A percentile compares a stretch with the other conserved stretches of the same genome.
phyloP scores from a whole-genome alignment of 768 basidiomycete genomes.

The Gautieria morchelliformis region DNA sequence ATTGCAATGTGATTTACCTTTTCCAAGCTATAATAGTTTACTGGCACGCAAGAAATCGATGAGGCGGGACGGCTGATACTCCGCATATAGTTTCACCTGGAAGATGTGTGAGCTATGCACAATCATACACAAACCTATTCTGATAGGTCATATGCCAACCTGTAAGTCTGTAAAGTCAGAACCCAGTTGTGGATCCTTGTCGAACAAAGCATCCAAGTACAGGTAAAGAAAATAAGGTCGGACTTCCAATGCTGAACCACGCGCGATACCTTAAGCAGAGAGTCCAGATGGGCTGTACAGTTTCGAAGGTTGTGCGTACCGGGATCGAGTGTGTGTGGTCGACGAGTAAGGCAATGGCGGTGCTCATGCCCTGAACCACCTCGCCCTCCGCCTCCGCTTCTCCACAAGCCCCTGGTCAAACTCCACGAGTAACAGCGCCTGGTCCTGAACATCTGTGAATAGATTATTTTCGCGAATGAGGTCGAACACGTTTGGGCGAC shows the following conservation, averaged over 20 bases:
- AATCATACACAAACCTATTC: neutral
- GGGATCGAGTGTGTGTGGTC: conserved; percentile 96
- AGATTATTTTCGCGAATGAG: conserved; percentile 90
- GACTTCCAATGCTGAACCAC: conserved; percentile 74
- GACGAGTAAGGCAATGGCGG: conserved; percentile 80
- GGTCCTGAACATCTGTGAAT: conserved; percentile 91
- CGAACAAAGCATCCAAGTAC: conserved; percentile 85
- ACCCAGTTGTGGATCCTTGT: conserved; percentile 74
- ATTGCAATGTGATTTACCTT: conserved; percentile 33
- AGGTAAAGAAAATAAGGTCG: conserved; percentile 80
- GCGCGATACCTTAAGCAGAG: conserved; percentile 58
- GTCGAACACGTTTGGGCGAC: conserved; percentile 85
- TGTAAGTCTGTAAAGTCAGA: conserved; percentile 79
- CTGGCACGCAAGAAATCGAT: conserved; percentile 90
- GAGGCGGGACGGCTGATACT: conserved; percentile 66
- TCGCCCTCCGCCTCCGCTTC: conserved; percentile 35
- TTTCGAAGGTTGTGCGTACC: conserved; percentile 33
- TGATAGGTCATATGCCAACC: conserved; percentile 24
- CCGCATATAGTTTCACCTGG: conserved; percentile 88
- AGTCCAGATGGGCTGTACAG: neutral
- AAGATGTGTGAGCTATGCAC: neutral
- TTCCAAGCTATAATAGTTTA: conserved; percentile 85
- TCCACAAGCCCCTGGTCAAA: conserved; percentile 85
- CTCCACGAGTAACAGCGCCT: conserved; percentile 84
- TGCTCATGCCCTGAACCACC: conserved; percentile 40